Percentiles rank a stretch among this genome's conserved stretches.
Conservation (phyloP, 2,329 filamentous ascomycete species). For the Coniochaeta ligniaria region DNA sequence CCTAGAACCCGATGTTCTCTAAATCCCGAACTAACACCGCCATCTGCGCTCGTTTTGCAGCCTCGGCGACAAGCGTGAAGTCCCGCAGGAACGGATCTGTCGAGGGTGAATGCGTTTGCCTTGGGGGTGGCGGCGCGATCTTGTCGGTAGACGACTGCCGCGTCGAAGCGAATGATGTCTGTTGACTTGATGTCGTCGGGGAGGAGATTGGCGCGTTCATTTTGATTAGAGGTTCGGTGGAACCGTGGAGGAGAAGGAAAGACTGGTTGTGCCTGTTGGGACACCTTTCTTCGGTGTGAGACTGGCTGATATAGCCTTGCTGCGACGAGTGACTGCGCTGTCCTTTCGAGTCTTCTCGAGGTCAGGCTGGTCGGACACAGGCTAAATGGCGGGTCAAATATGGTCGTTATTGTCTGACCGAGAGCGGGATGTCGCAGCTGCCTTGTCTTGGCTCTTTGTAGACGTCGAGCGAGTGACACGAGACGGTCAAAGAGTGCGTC, state of each 20-base stretch:
- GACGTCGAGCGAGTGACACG: neutral
- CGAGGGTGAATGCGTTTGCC: conserved; percentile 20
- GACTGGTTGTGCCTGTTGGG: neutral
- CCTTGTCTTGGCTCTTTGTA: neutral
- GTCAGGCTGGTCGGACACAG: neutral
- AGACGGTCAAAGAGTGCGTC: neutral
- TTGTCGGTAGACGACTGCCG: conserved; percentile 18
- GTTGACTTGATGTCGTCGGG: conserved; percentile 11
- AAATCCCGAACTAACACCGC: conserved; percentile 83
- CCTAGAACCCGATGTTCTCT: conserved; percentile 51
- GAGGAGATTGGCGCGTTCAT: conserved; percentile 25
- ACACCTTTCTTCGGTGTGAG: neutral
- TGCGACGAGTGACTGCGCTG: neutral
- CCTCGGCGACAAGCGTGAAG: conserved; percentile 82
- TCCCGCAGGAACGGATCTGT: conserved; percentile 64
- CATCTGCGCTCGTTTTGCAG: conserved; percentile 87
- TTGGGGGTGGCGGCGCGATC: conserved; percentile 18
- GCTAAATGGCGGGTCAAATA: neutral
- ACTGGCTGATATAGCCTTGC: neutral
- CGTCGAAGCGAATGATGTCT: conserved; percentile 15
- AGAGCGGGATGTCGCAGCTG: conserved; percentile 5
- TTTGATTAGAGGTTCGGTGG: neutral
- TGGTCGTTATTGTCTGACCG: neutral
- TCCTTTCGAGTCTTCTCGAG: neutral
- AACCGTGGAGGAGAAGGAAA: neutral